Evolutionary conservation across 129 eudicot genomes (phyloP).

Genomic region (Flaveria brownii): DNA sequence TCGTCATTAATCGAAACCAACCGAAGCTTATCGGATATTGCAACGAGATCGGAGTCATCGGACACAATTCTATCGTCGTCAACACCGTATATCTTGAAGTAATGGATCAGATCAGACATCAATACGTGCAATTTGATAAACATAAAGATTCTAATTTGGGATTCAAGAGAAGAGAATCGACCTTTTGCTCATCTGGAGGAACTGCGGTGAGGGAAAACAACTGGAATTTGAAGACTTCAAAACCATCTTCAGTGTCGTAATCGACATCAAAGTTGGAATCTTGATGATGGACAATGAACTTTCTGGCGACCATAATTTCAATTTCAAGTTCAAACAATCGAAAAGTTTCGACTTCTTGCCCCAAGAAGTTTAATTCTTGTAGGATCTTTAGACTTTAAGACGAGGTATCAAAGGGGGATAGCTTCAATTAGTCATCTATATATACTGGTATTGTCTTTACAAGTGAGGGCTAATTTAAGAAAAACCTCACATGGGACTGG

Average conservation of each 20-base stretch:
- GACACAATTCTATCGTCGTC: conserved; percentile 52
- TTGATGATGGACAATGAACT: conserved; percentile 52
- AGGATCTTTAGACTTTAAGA: too few species aligned
- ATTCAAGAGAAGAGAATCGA: conserved; percentile 10
- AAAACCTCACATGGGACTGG: too few species aligned
- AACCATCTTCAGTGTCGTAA: conserved; percentile 80
- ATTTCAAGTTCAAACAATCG: too few species aligned
- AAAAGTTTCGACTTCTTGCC: too few species aligned
- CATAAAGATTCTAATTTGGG: not conserved
- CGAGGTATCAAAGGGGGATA: too few species aligned
- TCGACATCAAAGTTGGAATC: conserved; percentile 68
- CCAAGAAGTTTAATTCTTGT: too few species aligned
- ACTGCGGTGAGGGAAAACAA: conserved; percentile 78
- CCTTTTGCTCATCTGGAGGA: conserved; percentile 90
- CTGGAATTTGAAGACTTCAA: conserved; percentile 83
- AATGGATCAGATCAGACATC: not conserved
- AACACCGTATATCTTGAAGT: conserved; percentile 53
- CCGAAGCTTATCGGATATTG: conserved; percentile 57
- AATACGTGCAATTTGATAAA: not conserved
- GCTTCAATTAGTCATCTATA: too few species aligned
- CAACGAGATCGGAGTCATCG: conserved; percentile 66
- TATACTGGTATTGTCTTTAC: too few species aligned
- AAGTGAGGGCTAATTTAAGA: too few species aligned
- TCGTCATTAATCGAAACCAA: conserved; percentile 55
- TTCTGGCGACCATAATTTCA: conserved; percentile 62